Base-by-base conservation (phyloP, 2,329 filamentous ascomycete genomes). In the Chrysoporthe deuterocubensis region DNA sequence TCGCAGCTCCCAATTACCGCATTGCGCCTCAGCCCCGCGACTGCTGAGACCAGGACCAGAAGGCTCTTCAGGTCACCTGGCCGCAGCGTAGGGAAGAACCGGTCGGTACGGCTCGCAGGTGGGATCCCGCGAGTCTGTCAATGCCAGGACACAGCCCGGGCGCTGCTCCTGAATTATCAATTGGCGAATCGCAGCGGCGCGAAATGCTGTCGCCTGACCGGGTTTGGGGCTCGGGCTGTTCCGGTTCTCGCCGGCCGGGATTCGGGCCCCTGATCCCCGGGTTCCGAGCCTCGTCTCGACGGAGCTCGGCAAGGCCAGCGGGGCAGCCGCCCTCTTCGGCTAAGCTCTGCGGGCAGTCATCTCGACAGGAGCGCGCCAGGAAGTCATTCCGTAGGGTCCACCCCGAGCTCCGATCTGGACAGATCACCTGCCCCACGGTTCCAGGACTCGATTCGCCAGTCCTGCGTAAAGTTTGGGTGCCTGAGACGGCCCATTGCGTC, bases 361-460 rank as follows among this genome's bases (percentile, higher is more conserved):
- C 34, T 37, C 54, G 11, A 37, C 32, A 21, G 21, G 14, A 44
- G 2, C 8, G 26, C 14, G 32, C 37, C 37, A 21, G n/a, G 18
- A 14, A 14, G 4, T 44, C 21, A 60, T 9, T 60, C 21, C 42
- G 44, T 44, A 64, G 11, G 44, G 57, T 56, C 65, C 52, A 69
- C 50, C 59, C 68, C 65, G 68, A 69, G 58, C 62, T 64, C 68
- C 68, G 68, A 68, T 26, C 44, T 48, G 60, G 61, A 64, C 62
- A 63, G 60, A 58, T 67, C 60, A 67, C 46, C 64, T 67, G 67
- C 50, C 42, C 64, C 16, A 18, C 44, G 62, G 32, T 5, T 13
- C 32, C 2, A 54, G 26, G 4, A 21, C 54, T 16, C 46, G 5
- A 58, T 56, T 60, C 46, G 58, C 60, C 67, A 66, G 61, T 42